A percentile compares a stretch with the other conserved stretches of the same genome.
These are phyloP conservation scores for Linaria vulgaris DNA, from an alignment of 257 asterid genomes.

Conservation along the genomic window DNA sequence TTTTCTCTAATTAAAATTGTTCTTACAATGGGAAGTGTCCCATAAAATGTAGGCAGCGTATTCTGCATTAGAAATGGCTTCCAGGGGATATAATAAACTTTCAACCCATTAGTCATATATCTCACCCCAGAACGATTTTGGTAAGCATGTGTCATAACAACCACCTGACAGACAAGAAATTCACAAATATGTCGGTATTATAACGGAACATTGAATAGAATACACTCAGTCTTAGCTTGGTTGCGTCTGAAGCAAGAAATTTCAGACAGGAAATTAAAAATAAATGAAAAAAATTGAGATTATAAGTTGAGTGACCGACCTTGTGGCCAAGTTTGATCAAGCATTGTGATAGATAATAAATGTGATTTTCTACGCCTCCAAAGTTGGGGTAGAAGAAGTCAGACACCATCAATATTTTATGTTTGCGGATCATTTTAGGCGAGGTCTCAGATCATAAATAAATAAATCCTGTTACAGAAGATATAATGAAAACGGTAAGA, in stretches of 20 bases:
- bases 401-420: constrained; percentile 80
- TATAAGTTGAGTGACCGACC: constrained; percentile 46
- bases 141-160: constrained; percentile 94
- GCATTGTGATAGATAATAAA: constrained; percentile 89
- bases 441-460: constrained; percentile 15
- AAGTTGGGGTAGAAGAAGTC: constrained; percentile 95
- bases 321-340: constrained; percentile 86
- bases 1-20: constrained; percentile 81
- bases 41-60: constrained; percentile 86
- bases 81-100: constrained; percentile 94
- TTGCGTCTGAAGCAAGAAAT: constrained; percentile 1
- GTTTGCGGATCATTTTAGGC: constrained; percentile 54
- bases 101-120: constrained; percentile 89
- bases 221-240: not conserved
- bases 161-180: constrained; percentile 53
- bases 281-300: constrained; percentile 2
- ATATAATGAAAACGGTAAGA: constrained; percentile 1
- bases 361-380: constrained; percentile 97
- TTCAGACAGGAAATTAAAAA: not conserved
- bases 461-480: constrained; percentile 4
- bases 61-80: constrained; percentile 90
- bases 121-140: constrained; percentile 87
- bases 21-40: constrained; percentile 79
- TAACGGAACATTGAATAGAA: constrained; percentile 18
- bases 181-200: not conserved